Base-by-base conservation (phyloP, 352 stramenopile species). In the Pythium brassicae region DNA sequence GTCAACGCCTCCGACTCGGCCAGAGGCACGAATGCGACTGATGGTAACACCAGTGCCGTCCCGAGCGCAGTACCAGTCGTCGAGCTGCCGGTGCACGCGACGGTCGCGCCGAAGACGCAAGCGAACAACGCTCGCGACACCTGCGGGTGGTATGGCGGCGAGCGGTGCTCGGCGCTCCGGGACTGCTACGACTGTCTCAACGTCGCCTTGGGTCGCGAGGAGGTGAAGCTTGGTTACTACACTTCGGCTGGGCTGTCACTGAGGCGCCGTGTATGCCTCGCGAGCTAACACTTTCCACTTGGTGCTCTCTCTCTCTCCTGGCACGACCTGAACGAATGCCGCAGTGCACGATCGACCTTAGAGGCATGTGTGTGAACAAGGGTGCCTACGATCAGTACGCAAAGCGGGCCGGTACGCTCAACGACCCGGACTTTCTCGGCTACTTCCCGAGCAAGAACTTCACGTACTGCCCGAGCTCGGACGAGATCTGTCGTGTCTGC, bases 141-240 rank as follows among this genome's bases (percentile, higher is more conserved):
- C 4, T 64, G 58, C 45, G 32, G 44, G 2, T 64, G 58, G 58
- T 64, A 64, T 44, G 26, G 23, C 1, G 50, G 50, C 19, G 29
- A 32, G 15, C 50, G 52, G 32, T 64, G 58, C 25, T 59, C 50
- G n/a, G 53, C 48, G 52, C 58, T 53, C 23, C 58, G 58, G 26
- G 34, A 53, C 35, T 64, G 58, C 43, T 64, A 59, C 52, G 58
- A 64, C 44, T 64, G 58, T 27, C 15, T 64, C 34, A 64, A 64
- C 49, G 20, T 50, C 19, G 56, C 49, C 23, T 19, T 62, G n/a
- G 22, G 20, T 12, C 51, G 35, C 11, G 40, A 62, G 25, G 19
- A 34, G 26, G 55, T 56, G 22, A 3, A 5, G 43, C 3, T 22
- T 53, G 15, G n/a, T n/a, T 47, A 12, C 15, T 6, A n/a, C 20